Evolutionary conservation across 768 basidiomycete species (phyloP).

Genomic region (Boletus vermiculosoides): DNA sequence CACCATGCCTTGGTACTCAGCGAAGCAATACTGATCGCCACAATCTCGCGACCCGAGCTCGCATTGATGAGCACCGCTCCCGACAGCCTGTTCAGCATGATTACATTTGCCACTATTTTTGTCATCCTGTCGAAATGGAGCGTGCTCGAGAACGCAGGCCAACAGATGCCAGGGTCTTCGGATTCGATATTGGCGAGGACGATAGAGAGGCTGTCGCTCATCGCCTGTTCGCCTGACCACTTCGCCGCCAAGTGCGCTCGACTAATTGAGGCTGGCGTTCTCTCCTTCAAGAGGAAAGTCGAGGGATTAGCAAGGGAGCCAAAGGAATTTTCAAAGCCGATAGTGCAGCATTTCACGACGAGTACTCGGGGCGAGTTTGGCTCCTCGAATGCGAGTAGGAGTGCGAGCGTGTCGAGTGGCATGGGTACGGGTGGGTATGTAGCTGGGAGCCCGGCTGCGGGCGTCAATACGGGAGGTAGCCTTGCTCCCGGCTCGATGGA

Average conservation of each 20-base stretch:
- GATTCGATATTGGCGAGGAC: conserved; percentile 37
- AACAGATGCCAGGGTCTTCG: conserved; percentile 38
- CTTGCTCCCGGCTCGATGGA: conserved; percentile 11
- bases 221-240: conserved; percentile 41
- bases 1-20: conserved; percentile 38
- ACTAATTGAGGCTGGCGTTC: conserved; percentile 35
- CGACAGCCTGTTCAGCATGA: conserved; percentile 41
- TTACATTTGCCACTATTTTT: conserved; percentile 43
- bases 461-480: background rate
- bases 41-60: conserved; percentile 35
- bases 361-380: conserved; percentile 17
- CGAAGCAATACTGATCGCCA: conserved; percentile 37
- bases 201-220: conserved; percentile 34
- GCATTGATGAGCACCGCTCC: conserved; percentile 40
- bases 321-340: conserved; percentile 17
- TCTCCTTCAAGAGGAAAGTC: conserved; percentile 31
- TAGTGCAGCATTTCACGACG: conserved; percentile 24
- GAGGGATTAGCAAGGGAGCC: conserved; percentile 23
- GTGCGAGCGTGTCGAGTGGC: conserved; percentile 19
- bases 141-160: conserved; percentile 34
- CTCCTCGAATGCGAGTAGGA: conserved; percentile 15
- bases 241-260: conserved; percentile 43
- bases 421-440: conserved; percentile 14
- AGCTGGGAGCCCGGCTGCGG: conserved; percentile 4
- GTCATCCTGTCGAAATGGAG: conserved; percentile 44